These are phyloP conservation scores for Penicillium sp. DNA, from an alignment of 2,329 filamentous ascomycete genomes.

Conservation along the genomic window DNA sequence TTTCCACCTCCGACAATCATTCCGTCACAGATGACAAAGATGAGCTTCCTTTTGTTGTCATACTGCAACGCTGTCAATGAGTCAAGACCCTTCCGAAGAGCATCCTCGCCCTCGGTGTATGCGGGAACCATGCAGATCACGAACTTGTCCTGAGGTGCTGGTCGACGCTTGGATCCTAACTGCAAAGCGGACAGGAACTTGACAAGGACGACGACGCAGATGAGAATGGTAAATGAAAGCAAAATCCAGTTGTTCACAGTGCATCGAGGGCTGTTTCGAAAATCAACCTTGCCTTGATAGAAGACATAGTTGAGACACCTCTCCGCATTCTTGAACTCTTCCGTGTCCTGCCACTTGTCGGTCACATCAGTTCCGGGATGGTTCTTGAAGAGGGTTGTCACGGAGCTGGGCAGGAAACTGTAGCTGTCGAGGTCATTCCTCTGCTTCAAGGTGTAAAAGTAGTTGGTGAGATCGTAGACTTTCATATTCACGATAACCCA, in stretches of 20 bases:
- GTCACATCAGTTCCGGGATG: conserved; percentile 81
- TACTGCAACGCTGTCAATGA: conserved; percentile 93
- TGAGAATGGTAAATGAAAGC: conserved; percentile 77
- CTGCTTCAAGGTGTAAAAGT: conserved; percentile 71
- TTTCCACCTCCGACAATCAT: conserved; percentile 99
- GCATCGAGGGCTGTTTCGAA: conserved; percentile 72
- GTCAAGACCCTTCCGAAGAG: conserved; percentile 85
- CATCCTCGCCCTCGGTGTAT: conserved; percentile 97
- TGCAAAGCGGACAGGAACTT: conserved; percentile 94
- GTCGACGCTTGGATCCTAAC: conserved; percentile 85
- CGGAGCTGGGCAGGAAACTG: conserved; percentile 66
- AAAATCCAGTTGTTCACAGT: conserved; percentile 89
- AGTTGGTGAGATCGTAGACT: conserved; percentile 88
- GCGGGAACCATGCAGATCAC: conserved; percentile 98
- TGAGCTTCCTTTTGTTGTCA: conserved; percentile 94
- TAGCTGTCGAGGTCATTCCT: conserved; percentile 58
- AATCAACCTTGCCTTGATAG: conserved; percentile 79
- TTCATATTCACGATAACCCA: conserved; percentile 77
- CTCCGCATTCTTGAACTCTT: conserved; percentile 62
- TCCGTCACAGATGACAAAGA: conserved; percentile 90
- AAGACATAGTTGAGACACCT: conserved; percentile 82
- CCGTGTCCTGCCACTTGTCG: conserved; percentile 55
- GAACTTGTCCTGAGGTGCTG: conserved; percentile 92
- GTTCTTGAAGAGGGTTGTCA: conserved; percentile 66
- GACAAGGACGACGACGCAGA: conserved; percentile 73